These are phyloP conservation scores for Xylaria sp. DNA, from an alignment of 2,329 filamentous ascomycete species.

Conservation along the genomic window DNA sequence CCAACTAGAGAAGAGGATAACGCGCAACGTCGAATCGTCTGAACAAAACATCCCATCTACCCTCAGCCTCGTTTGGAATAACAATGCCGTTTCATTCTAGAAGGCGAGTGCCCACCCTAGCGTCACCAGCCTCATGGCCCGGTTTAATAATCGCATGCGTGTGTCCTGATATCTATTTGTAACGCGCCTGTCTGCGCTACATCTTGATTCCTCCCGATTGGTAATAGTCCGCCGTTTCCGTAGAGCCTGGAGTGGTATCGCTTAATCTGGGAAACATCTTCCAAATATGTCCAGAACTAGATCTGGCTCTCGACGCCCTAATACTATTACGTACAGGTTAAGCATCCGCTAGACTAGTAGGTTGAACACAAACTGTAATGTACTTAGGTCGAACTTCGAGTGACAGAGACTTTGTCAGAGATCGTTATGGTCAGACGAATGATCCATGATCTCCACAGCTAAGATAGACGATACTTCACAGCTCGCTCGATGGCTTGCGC, in stretches of 20 bases:
- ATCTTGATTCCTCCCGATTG: constrained; percentile 36
- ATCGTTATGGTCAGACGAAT: constrained; percentile 39
- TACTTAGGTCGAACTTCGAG: constrained; percentile 17
- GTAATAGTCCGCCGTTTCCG: constrained; percentile 35
- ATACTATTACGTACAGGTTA: constrained; percentile 22
- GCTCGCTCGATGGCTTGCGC: constrained; percentile 30
- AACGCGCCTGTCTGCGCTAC: constrained; percentile 33
- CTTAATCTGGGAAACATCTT: constrained; percentile 31
- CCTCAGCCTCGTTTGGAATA: constrained; percentile 41
- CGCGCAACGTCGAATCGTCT: constrained; percentile 36
- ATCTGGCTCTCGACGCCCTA: constrained; percentile 17
- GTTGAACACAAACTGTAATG: constrained; percentile 4
- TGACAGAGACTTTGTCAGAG: constrained; percentile 36
- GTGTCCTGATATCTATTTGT: constrained; percentile 38
- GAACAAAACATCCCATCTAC: constrained; percentile 35
- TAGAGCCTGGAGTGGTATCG: constrained; percentile 22
- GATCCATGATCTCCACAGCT: constrained; percentile 38
- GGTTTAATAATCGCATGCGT: constrained; percentile 40
- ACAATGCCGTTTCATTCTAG: constrained; percentile 31
- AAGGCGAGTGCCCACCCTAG: constrained; percentile 18
- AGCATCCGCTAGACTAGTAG: background rate
- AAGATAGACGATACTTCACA: constrained; percentile 35
- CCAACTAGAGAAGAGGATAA: constrained; percentile 14
- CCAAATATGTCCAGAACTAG: constrained; percentile 31
- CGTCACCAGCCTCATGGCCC: constrained; percentile 30